These are phyloP conservation scores for Austroboletus niveus DNA, from an alignment of 1,284 basidiomycete genomes.

Conservation along the genomic window DNA sequence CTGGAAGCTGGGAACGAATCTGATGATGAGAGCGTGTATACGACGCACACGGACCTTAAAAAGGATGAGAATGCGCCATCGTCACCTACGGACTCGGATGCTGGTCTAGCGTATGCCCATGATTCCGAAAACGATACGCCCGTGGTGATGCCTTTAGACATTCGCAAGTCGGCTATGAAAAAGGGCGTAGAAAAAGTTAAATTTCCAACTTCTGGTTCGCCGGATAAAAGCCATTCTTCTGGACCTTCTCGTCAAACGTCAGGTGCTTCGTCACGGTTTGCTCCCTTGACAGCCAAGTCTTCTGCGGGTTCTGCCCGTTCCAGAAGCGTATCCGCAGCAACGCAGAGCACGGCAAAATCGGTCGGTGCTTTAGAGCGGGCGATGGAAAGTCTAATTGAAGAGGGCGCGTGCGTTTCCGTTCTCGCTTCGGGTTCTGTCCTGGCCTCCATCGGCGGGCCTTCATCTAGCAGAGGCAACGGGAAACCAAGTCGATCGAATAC, in stretches of 20 bases:
- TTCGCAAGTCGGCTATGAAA: slow-evolving; percentile 36
- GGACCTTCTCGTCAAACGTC: slow-evolving; percentile 28
- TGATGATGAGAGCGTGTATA: slow-evolving; percentile 35
- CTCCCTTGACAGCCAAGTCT: slow-evolving; percentile 23
- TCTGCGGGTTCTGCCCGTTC: slow-evolving; percentile 16
- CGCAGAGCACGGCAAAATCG: slow-evolving; percentile 27
- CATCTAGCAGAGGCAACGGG: slow-evolving; percentile 34
- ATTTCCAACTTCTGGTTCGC: slow-evolving; percentile 16
- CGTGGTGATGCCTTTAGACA: slow-evolving; percentile 30
- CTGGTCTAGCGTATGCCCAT: slow-evolving; percentile 51
- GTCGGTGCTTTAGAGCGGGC: slow-evolving; percentile 42
- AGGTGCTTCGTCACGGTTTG: slow-evolving; percentile 22
- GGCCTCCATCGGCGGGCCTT: slow-evolving; percentile 26
- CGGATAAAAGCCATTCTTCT: slow-evolving; percentile 4
- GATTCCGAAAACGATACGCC: slow-evolving; percentile 44
- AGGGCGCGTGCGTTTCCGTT: slow-evolving; percentile 33
- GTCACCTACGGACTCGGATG: slow-evolving; percentile 41
- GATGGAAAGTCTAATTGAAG: slow-evolving; percentile 51
- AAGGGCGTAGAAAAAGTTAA: slow-evolving; percentile 26
- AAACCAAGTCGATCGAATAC: slow-evolving; percentile 45
- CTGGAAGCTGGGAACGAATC: slow-evolving; percentile 27
- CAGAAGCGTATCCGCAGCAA: slow-evolving; percentile 31
- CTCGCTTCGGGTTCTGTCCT: slow-evolving; percentile 31
- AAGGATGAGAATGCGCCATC: slow-evolving; percentile 30
- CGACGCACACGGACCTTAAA: slow-evolving; percentile 26